These are phyloP conservation scores for Malassezia japonica DNA, from an alignment of 1,284 basidiomycete species.

Conservation along the genomic window DNA sequence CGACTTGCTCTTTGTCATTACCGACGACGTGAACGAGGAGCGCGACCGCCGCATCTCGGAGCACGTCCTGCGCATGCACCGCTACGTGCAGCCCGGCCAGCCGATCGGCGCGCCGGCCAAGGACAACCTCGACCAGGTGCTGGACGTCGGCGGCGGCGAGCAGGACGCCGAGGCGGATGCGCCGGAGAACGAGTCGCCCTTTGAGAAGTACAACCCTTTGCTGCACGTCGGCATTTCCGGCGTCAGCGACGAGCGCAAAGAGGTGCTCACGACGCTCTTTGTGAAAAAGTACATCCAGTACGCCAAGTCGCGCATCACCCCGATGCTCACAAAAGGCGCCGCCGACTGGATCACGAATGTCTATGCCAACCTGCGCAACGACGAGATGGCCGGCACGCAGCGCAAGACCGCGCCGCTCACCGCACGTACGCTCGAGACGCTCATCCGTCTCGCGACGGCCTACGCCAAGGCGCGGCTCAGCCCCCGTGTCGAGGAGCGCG, in stretches of 20 bases:
- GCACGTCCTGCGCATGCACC: slow-evolving; percentile 94
- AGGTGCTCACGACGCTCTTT: slow-evolving; percentile 84
- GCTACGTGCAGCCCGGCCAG: slow-evolving; percentile 87
- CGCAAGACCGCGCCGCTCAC: slow-evolving; percentile 96
- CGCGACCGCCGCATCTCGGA: slow-evolving; percentile 91
- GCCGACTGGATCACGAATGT: slow-evolving; percentile 89
- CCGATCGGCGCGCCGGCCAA: slow-evolving; percentile 75
- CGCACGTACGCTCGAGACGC: slow-evolving; percentile 93
- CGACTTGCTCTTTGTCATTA: slow-evolving; percentile 94
- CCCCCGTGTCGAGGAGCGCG: slow-evolving; percentile 68
- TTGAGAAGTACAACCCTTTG: slow-evolving; percentile 92
- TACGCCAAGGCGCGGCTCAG: slow-evolving; percentile 93
- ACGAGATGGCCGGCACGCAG: slow-evolving; percentile 78
- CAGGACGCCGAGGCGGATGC: neutral
- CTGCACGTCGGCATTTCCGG: slow-evolving; percentile 71
- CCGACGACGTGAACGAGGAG: slow-evolving; percentile 91
- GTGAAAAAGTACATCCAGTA: slow-evolving; percentile 99
- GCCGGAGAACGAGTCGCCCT: slow-evolving; percentile 31
- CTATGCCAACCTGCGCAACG: slow-evolving; percentile 83
- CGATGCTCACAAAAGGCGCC: slow-evolving; percentile 79
- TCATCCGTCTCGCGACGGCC: slow-evolving; percentile 94
- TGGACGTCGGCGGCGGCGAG: slow-evolving; percentile 35
- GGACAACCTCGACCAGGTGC: slow-evolving; percentile 64
- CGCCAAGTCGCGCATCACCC: slow-evolving; percentile 65
- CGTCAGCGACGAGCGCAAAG: slow-evolving; percentile 50